phyloP scores from a whole-genome alignment of 176 grass and related monocot genomes.

The Carex scoparia region DNA sequence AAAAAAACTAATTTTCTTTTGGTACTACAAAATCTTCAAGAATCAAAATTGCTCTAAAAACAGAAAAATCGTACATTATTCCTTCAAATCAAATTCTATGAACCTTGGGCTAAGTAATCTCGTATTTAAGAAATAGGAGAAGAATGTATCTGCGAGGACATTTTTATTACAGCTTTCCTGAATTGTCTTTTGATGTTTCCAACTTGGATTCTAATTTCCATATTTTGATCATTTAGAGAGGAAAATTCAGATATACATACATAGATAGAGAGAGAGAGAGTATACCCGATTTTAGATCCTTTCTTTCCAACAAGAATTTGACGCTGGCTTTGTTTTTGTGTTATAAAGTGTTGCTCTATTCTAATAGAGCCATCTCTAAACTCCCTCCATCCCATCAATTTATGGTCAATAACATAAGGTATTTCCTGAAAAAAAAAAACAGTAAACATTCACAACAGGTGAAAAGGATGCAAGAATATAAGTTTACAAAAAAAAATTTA shows the following conservation, averaged over 20 bases:
- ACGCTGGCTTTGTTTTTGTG: conserved; percentile 81
- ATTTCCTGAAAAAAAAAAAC: conserved; percentile 64
- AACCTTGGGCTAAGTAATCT: not conserved
- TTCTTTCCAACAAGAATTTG: conserved; percentile 99
- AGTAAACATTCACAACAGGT: conserved; percentile 15
- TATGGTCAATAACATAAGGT: conserved; percentile 91
- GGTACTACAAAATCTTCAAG: not conserved
- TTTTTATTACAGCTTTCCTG: not conserved
- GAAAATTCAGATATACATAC: not conserved
- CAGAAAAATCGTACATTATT: not conserved
- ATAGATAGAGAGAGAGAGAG: conserved; percentile 7
- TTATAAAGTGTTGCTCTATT: conserved; percentile 90
- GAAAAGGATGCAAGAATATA: conserved; percentile 12
- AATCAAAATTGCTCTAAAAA: not conserved
- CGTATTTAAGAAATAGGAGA: not conserved
- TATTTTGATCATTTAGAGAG: not conserved
- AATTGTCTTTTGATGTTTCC: not conserved
- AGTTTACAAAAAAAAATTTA: not conserved
- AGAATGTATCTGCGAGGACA: not conserved
- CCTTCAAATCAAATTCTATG: not conserved
- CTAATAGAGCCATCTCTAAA: conserved; percentile 93
- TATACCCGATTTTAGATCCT: conserved; percentile 94
- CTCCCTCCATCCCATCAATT: conserved; percentile 90
- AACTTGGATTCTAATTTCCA: not conserved
- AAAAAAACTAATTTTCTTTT: not conserved